These are phyloP conservation scores for Fusarium newnesense DNA, from an alignment of 2,329 filamentous ascomycete genomes.

Conservation along the genomic window DNA sequence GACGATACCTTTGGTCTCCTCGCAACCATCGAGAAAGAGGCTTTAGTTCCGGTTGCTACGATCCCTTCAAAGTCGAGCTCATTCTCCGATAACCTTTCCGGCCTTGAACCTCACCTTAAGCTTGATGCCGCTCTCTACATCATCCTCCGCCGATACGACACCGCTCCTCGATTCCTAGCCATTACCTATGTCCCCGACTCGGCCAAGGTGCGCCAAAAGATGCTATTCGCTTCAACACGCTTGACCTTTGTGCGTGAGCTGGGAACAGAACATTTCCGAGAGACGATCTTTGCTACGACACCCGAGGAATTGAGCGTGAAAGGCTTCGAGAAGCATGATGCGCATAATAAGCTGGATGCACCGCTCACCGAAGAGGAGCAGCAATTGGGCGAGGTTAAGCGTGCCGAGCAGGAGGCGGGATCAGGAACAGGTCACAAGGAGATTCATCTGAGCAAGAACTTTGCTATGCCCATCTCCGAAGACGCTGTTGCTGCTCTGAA, in stretches of 20 bases:
- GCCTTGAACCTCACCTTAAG: conserved; percentile 71
- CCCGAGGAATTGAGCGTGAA: conserved; percentile 73
- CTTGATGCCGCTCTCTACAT: conserved; percentile 77
- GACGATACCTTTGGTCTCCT: conserved; percentile 74
- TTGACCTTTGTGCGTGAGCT: conserved; percentile 80
- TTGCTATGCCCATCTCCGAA: conserved; percentile 68
- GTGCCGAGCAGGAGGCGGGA: conserved; percentile 79
- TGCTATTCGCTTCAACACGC: conserved; percentile 83
- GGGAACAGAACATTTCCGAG: conserved; percentile 80
- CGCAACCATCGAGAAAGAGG: conserved; percentile 75
- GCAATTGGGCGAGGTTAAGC: conserved; percentile 76
- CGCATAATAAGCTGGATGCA: conserved; percentile 70
- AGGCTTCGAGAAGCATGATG: conserved; percentile 79
- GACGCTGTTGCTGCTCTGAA: conserved; percentile 73
- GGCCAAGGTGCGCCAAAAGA: conserved; percentile 85
- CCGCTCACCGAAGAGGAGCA: conserved; percentile 84
- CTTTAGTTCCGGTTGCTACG: conserved; percentile 68
- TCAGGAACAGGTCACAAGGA: conserved; percentile 70
- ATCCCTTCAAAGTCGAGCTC: conserved; percentile 64
- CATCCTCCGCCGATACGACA: conserved; percentile 75
- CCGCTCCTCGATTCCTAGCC: conserved; percentile 69
- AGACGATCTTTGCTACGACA: conserved; percentile 78
- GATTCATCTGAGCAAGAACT: conserved; percentile 67
- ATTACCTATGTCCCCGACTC: conserved; percentile 83
- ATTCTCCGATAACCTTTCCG: conserved; percentile 72